phyloP scores from a whole-genome alignment of 2,329 filamentous ascomycete genomes.

The Aspergillus ruber region DNA sequence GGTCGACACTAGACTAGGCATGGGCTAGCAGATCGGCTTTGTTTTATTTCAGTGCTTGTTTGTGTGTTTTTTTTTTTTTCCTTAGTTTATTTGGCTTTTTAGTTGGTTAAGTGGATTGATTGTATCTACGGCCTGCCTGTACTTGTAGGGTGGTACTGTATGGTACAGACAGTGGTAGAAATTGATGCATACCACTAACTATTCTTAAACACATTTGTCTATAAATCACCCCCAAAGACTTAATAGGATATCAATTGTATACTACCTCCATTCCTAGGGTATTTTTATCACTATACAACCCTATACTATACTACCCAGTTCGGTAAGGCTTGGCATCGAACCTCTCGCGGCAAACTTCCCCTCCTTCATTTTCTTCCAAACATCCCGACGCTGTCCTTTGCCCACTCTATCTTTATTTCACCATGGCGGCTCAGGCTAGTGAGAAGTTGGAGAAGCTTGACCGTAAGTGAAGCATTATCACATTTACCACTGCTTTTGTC shows the following conservation, averaged over 20 bases:
- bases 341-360: constrained; percentile 6
- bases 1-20: too few species aligned
- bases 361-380: constrained; percentile 16
- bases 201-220: too few species aligned
- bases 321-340: constrained; percentile 7
- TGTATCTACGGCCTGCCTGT: too few species aligned
- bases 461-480: constrained; percentile 20
- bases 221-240: too few species aligned
- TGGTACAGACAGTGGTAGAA: too few species aligned
- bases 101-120: not conserved
- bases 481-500: not conserved
- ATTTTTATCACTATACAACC: not conserved
- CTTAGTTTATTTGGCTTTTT: not conserved
- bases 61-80: too few species aligned
- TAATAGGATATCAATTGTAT: too few species aligned
- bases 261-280: too few species aligned
- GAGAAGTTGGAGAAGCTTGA: constrained; percentile 37
- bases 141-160: too few species aligned
- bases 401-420: constrained; percentile 14
- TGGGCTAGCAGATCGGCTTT: not conserved
- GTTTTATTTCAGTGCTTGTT: not conserved
- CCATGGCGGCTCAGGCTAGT: constrained; percentile 38
- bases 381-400: constrained; percentile 11
- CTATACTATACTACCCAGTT: not conserved
- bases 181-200: too few species aligned